Base-by-base conservation (phyloP, 2,329 filamentous ascomycete species). In the Penicillium janthinellum region DNA sequence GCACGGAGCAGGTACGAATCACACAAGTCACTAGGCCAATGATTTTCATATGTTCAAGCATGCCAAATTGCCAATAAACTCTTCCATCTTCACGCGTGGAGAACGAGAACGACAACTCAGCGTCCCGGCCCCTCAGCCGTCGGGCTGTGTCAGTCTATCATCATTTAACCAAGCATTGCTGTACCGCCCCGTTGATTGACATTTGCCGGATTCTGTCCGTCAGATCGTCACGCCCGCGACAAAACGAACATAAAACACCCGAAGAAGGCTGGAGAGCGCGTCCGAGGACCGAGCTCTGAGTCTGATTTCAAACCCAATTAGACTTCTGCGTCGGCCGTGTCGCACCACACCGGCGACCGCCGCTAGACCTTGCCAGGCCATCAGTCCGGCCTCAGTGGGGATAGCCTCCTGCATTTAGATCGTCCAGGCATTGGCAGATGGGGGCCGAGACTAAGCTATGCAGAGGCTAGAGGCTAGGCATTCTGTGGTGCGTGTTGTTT, bases 341-440 rank as follows among this genome's bases (percentile, higher is more conserved):
- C 38, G 37, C 47, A 31, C 54, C 35, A 25, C 8, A 37, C 37
- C 28, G 22, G 37, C 42, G 38, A 51, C 48, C 42, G 22, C 44
- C 62, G 57, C 59, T 64, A 64, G 44, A 48, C 62, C 57, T 38
- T 48, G 62, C 48, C 59, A 38, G 57, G 62, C 34, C 51, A 62
- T 64, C 42, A 11, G 37, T 47, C 62, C 62, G 62, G 56, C 5
- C 48, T 48, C 42, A 38, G 55, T 51, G 57, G 55, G 44, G 52
- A 56, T 54, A 48, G n/a, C 17, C 10, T 28, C 8, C 45, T 49
- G 28, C 20, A 37, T 15, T 37, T 45, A 22, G 59, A 62, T 56
- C 55, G 52, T 47, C 60, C 15, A 41, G 51, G 11, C 51, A 42
- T 28, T 31, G 37, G 34, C 35, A 51, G 49, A 51, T 39, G 35